phyloP scores from a whole-genome alignment of 495 filamentous ascomycete species.

The Evernia prunastri region DNA sequence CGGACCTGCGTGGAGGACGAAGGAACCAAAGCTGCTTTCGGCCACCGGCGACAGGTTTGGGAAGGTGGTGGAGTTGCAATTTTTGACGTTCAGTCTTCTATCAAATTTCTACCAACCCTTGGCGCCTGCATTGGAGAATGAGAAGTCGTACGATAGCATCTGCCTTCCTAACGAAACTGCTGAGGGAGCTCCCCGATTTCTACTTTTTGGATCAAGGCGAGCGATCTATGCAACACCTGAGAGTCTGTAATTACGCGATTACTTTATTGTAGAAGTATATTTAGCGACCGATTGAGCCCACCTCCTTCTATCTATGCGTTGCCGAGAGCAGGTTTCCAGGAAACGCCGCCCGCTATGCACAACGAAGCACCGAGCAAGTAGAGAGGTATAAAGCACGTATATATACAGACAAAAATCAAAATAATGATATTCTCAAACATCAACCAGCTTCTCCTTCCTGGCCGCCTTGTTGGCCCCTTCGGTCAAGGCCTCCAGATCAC shows the following conservation, averaged over 20 bases:
- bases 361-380: not conserved
- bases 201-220: not conserved
- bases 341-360: slow-evolving; percentile 9
- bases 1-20: slow-evolving; percentile 1
- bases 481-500: slow-evolving; percentile 66
- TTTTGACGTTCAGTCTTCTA: not conserved
- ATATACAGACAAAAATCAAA: not conserved
- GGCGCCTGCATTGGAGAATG: too few relatives aligned
- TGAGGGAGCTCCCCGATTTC: not conserved
- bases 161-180: not conserved
- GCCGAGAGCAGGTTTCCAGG: not conserved
- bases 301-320: not conserved
- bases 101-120: too few relatives aligned
- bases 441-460: slow-evolving; percentile 40
- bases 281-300: not conserved
- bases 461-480: slow-evolving; percentile 71
- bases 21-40: not conserved
- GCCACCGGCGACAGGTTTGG: not conserved
- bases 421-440: slow-evolving; percentile 20
- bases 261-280: not conserved
- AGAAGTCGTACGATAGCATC: not conserved
- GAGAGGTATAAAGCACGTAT: not conserved
- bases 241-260: not conserved
- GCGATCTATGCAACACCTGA: not conserved
- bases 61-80: not conserved